These are phyloP conservation scores for Cyberlindnera misumaiensis DNA, from an alignment of 805 yeast genomes.

Conservation along the genomic window DNA sequence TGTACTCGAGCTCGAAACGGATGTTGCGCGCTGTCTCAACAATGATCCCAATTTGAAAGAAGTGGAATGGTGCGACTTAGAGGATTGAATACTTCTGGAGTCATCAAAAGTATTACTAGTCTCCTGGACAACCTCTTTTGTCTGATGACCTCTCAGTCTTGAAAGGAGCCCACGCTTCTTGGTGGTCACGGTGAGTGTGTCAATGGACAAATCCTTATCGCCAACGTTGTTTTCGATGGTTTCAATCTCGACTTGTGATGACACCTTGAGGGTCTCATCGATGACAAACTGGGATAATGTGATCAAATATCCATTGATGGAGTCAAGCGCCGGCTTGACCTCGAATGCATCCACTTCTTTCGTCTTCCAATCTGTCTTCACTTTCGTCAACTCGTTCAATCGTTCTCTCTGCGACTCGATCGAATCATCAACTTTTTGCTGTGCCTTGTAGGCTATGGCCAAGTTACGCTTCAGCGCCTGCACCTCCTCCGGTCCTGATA, in stretches of 20 bases:
- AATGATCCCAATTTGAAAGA: slow-evolving; percentile 17
- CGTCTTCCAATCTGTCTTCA: slow-evolving; percentile 32
- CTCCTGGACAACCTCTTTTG: slow-evolving; percentile 13
- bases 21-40: slow-evolving; percentile 12
- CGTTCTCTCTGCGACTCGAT: slow-evolving; percentile 26
- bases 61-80: slow-evolving; percentile 10
- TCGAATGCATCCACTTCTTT: slow-evolving; percentile 42
- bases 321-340: slow-evolving; percentile 27
- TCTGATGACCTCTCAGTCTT: slow-evolving; percentile 21
- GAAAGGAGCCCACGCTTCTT: slow-evolving; percentile 59
- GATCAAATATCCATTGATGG: slow-evolving; percentile 44
- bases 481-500: slow-evolving; percentile 48
- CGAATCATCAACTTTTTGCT: slow-evolving; percentile 22
- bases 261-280: slow-evolving; percentile 68
- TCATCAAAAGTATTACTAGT: slow-evolving; percentile 14
- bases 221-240: slow-evolving; percentile 82
- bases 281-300: slow-evolving; percentile 56
- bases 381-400: slow-evolving; percentile 24
- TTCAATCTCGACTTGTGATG: slow-evolving; percentile 82
- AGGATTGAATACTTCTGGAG: slow-evolving; percentile 16
- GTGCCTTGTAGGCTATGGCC: slow-evolving; percentile 31
- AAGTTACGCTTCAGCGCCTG: slow-evolving; percentile 39
- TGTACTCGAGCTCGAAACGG: slow-evolving; percentile 17
- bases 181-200: slow-evolving; percentile 37
- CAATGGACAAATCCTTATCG: slow-evolving; percentile 60